phyloP scores from a whole-genome alignment of 345 rosid species.

The Pistacia integerrima region DNA sequence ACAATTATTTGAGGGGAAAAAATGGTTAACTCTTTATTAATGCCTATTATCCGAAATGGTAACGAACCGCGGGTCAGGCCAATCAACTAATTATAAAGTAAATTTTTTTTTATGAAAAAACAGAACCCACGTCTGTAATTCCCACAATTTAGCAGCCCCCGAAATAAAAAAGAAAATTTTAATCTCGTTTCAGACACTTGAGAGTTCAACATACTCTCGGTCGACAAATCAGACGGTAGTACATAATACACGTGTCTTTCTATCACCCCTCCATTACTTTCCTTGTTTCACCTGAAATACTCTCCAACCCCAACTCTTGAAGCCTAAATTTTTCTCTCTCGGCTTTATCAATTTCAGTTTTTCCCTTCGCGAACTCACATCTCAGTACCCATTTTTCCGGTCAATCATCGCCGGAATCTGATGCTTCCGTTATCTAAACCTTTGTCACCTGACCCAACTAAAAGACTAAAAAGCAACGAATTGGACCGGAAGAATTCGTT shows the following conservation, averaged over 20 bases:
- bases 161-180: too few species aligned
- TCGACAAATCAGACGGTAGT: slow-evolving; percentile 31
- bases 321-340: background rate
- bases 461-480: slow-evolving; percentile 33
- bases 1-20: too few species aligned
- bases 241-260: slow-evolving; percentile 38
- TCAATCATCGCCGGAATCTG: slow-evolving; percentile 25
- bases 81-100: too few species aligned
- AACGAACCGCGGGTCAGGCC: too few species aligned
- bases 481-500: slow-evolving; percentile 47
- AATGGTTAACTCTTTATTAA: too few species aligned
- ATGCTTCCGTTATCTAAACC: slow-evolving; percentile 61
- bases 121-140: too few species aligned
- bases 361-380: background rate
- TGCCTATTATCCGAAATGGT: too few species aligned
- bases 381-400: slow-evolving; percentile 26
- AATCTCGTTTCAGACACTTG: background rate
- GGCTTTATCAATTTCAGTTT: background rate
- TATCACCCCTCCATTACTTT: slow-evolving; percentile 19
- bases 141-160: too few species aligned
- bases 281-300: background rate
- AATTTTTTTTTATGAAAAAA: too few species aligned
- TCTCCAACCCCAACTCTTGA: background rate
- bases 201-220: slow-evolving; percentile 29
- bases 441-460: slow-evolving; percentile 42